Evolutionary conservation across 768 basidiomycete genomes (phyloP).

Genomic region (Suillus weaverae): DNA sequence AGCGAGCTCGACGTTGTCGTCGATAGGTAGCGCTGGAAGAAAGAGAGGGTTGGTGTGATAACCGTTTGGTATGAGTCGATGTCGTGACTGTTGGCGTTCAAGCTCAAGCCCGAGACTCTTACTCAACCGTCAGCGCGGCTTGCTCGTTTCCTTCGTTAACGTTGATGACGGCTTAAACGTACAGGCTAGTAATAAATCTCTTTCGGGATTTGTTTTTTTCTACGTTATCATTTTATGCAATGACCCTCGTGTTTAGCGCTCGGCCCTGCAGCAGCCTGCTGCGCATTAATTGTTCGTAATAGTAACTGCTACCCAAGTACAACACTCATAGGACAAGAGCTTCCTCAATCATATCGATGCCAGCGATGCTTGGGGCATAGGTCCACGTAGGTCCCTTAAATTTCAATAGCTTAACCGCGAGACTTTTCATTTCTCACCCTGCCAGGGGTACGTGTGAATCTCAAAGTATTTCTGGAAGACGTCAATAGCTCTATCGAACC

Average conservation of each 20-base stretch:
- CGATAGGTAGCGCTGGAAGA: conserved; percentile 12
- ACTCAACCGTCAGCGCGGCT: not conserved
- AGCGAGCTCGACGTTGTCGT: conserved; percentile 12
- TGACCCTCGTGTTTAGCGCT: not conserved
- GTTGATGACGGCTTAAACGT: not conserved
- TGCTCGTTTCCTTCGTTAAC: conserved; percentile 1
- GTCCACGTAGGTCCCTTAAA: not conserved
- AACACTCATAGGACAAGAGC: too few species aligned
- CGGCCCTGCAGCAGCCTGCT: not conserved
- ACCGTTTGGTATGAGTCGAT: not conserved
- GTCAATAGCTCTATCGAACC: not conserved
- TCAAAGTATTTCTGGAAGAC: not conserved
- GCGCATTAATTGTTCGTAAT: not conserved
- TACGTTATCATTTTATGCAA: not conserved
- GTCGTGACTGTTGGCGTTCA: not conserved
- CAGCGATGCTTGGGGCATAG: not conserved
- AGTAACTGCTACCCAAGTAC: not conserved
- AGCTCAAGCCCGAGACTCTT: too few species aligned
- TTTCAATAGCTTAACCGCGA: not conserved
- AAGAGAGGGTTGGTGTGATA: not conserved
- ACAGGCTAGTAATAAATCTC: not conserved
- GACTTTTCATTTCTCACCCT: not conserved
- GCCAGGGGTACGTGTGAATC: not conserved
- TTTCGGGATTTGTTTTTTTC: not conserved
- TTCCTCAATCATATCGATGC: not conserved